Evolutionary conservation across 139 green algal species (phyloP).

Genomic region (Chlorella sp.): DNA sequence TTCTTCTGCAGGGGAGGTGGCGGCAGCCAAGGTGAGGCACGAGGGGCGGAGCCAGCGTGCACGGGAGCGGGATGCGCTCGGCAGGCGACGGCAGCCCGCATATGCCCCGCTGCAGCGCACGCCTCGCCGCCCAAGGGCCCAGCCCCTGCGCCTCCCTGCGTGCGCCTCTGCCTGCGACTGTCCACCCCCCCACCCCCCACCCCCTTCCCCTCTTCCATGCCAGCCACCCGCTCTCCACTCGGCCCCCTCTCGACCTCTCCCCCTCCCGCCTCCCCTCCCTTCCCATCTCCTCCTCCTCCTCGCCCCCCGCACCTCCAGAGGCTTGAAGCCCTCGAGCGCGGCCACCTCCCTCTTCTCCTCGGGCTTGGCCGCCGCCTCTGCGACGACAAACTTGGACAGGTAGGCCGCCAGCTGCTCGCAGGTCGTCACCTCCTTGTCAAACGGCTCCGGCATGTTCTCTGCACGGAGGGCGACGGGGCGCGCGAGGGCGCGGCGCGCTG

Average conservation of each 20-base stretch:
- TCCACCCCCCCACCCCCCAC: not conserved
- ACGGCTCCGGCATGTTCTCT: conserved; percentile 41
- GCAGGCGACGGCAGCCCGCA: too few species aligned
- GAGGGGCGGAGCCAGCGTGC: too few species aligned
- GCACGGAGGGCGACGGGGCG: conserved; percentile 8
- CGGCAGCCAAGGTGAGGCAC: too few species aligned
- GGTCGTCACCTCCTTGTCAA: conserved; percentile 36
- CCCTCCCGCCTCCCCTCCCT: not conserved
- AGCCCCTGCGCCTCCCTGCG: too few species aligned
- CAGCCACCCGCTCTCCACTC: not conserved
- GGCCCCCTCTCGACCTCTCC: too few species aligned
- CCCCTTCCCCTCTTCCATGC: not conserved
- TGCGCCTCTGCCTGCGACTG: too few species aligned
- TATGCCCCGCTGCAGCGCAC: too few species aligned
- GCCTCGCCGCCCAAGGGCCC: too few species aligned
- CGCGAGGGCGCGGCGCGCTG: too few species aligned
- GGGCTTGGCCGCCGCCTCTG: not conserved
- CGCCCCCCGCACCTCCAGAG: conserved; percentile 15
- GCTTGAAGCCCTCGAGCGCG: conserved; percentile 34
- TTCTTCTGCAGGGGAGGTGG: conserved; percentile 20
- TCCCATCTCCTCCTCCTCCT: not conserved
- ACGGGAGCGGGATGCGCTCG: too few species aligned
- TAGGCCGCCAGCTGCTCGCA: conserved; percentile 43
- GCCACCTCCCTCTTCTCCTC: conserved; percentile 9
- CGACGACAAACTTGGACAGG: conserved; percentile 27